A percentile compares a stretch with the other conserved stretches of the same genome.
Evolutionary conservation across 2,329 filamentous ascomycete species (phyloP).

Genomic region (Colletotrichum nymphaeae): DNA sequence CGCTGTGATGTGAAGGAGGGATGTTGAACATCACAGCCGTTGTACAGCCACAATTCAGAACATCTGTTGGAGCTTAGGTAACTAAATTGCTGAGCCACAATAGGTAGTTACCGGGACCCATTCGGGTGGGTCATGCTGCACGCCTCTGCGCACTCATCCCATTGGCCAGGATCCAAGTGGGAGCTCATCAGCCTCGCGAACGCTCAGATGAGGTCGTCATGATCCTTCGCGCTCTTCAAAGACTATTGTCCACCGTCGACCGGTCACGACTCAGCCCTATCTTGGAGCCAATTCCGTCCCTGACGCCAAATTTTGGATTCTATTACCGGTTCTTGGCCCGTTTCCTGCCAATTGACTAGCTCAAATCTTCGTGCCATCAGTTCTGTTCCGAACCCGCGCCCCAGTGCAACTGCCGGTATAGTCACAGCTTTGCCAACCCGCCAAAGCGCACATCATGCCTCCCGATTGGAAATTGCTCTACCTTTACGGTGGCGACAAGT

Average conservation of each 20-base stretch:
- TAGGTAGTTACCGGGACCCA: background rate
- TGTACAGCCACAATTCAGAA: background rate
- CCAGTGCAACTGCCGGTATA: background rate
- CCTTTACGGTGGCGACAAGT: slow-evolving; percentile 56
- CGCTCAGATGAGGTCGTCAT: background rate
- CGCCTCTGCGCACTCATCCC: background rate
- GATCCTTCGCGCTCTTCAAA: slow-evolving; percentile 6
- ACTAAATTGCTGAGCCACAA: background rate
- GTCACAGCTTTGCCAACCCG: background rate
- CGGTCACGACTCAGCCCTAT: slow-evolving; percentile 5
- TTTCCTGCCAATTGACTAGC: background rate
- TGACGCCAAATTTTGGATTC: background rate
- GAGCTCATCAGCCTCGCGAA: background rate
- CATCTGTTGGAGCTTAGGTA: background rate
- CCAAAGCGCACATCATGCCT: slow-evolving; percentile 11
- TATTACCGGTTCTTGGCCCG: background rate
- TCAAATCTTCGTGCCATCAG: background rate
- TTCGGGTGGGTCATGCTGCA: background rate
- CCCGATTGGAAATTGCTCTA: slow-evolving; percentile 38
- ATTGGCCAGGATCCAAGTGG: background rate
- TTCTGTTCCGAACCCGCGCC: background rate
- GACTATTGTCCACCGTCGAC: background rate
- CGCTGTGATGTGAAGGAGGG: background rate
- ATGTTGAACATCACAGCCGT: background rate
- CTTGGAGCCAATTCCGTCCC: background rate